A percentile compares a stretch with the other conserved stretches of the same genome.
These are phyloP conservation scores for Lenzites betulinus DNA, from an alignment of 768 basidiomycete genomes.

Conservation along the genomic window DNA sequence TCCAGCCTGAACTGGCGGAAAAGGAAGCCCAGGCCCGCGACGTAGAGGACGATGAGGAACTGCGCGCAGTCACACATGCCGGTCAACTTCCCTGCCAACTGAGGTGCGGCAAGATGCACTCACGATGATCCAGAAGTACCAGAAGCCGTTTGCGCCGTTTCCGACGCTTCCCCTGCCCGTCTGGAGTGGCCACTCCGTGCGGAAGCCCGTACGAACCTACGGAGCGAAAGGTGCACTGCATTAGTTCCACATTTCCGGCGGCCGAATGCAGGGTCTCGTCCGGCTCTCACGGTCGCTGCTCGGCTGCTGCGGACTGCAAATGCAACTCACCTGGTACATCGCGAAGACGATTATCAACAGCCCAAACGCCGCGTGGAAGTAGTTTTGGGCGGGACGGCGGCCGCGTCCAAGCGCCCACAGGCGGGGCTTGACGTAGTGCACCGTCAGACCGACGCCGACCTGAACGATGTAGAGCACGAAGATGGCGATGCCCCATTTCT, in stretches of 20 bases:
- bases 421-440: constrained; percentile 52
- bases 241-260: neutral
- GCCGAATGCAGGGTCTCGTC: neutral
- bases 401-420: constrained; percentile 25
- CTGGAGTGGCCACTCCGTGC: constrained; percentile 33
- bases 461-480: constrained; percentile 56
- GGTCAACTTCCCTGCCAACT: constrained; percentile 25
- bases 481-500: constrained; percentile 54
- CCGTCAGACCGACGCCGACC: constrained; percentile 45
- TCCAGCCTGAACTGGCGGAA: constrained; percentile 33
- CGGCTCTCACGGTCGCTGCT: neutral
- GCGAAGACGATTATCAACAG: constrained; percentile 55
- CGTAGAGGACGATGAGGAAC: constrained; percentile 33
- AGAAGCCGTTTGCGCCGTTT: constrained; percentile 30
- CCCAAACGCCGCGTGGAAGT: constrained; percentile 48
- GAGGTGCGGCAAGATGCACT: constrained; percentile 19
- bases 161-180: constrained; percentile 30
- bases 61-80: constrained; percentile 35
- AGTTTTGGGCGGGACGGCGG: constrained; percentile 47
- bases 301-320: neutral
- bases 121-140: constrained; percentile 48
- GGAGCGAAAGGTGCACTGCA: neutral
- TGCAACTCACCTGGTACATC: constrained; percentile 39
- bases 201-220: constrained; percentile 43
- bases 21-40: constrained; percentile 29